These are phyloP conservation scores for Parachaetomium inaequale DNA, from an alignment of 495 filamentous ascomycete species.

Conservation along the genomic window DNA sequence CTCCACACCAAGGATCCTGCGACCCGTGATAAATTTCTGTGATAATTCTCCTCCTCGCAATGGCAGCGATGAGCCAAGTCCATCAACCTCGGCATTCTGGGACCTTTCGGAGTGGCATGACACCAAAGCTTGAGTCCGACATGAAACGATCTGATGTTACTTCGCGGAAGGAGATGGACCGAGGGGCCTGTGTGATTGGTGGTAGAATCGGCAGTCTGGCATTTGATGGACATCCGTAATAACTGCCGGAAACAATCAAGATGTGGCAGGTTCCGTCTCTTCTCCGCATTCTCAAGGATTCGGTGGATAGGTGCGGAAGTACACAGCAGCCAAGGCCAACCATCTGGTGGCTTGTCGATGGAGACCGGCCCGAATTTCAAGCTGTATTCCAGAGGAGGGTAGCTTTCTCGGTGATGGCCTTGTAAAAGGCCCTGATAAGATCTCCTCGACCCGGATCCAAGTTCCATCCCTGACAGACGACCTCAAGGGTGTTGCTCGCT, in stretches of 20 bases:
- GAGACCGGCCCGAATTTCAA: background rate
- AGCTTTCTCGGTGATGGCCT: background rate
- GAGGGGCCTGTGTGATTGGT: conserved; percentile 15
- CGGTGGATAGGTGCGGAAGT: background rate
- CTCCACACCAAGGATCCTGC: too few relatives aligned
- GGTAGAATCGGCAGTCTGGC: conserved; percentile 2
- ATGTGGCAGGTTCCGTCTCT: too few relatives aligned
- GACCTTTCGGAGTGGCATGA: background rate
- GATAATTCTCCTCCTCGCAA: too few relatives aligned
- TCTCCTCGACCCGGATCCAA: background rate
- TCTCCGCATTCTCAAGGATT: background rate
- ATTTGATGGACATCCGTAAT: too few relatives aligned
- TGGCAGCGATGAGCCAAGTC: too few relatives aligned
- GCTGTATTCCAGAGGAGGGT: background rate
- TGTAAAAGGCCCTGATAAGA: background rate
- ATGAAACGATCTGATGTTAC: background rate
- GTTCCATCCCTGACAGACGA: background rate
- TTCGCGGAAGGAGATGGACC: conserved; percentile 12
- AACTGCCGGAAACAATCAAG: background rate
- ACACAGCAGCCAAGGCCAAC: background rate
- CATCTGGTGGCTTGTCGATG: background rate
- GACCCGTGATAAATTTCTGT: too few relatives aligned
- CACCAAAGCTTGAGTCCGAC: background rate
- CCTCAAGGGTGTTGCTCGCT: background rate
- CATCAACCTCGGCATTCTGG: too few relatives aligned